Base-by-base conservation (phyloP, 1,139 yeast genomes). In the Hyphopichia burtonii region DNA sequence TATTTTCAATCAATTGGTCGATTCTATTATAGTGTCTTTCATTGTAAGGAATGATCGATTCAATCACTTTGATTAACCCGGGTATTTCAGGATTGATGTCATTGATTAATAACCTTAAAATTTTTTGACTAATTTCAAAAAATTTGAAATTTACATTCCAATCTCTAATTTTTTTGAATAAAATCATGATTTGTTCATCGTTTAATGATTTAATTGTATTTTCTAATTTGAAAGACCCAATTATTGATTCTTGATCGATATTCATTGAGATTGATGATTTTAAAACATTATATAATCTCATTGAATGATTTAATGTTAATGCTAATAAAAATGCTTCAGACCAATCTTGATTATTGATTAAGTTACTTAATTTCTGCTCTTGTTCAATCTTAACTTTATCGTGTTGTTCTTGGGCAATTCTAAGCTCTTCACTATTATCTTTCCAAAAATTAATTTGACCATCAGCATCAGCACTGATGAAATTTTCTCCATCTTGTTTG, bases 101-200 rank as follows among this genome's bases (percentile, higher is more conserved):
- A 36, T 70, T 67, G 45, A 93, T 65, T 31, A 91, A 65, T 17
- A 87, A 83, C 48, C 79, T 72, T 43, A 93, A 71, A 31, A 90
- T 66, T 42, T 80, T 80, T 61, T 93, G 99, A 20, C 96, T 87
- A 44, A 88, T 77, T 42, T 78, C 82, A 54, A 88, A 87, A 36
- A 88, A 83, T 55, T 83, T 81, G 42, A 89, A 86, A 60, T 90
- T 93, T 40, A 94, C 83, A 62, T 94, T 93, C 99, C 99, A 93
- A 58, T 90, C 96, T 54, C 97, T 79, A 28, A 90, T 74, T 55
- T 96, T 82, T 53, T 78, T 79, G 59, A 93, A 76, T 30, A 93
- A 64, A 16, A 68, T 59, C 33, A 75, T 54, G 35, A 90, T 63
- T 53, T 86, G 88, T 1, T 82, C 86, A 34, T 78, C 68, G 30